phyloP scores from a whole-genome alignment of 73 alveolate genomes.

The Tetrahymena elliotti region DNA sequence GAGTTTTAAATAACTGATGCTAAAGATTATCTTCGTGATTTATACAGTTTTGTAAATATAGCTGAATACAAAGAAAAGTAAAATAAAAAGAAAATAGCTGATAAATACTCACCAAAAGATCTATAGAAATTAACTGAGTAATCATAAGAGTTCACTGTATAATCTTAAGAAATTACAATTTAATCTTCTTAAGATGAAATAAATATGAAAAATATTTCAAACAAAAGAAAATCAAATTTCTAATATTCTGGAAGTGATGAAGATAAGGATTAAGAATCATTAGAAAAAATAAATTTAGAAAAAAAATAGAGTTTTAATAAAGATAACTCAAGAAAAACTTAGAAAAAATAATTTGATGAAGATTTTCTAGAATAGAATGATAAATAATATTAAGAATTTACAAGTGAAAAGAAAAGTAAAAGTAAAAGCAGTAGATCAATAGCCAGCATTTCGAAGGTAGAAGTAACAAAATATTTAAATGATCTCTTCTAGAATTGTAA shows the following conservation, averaged over 20 bases:
- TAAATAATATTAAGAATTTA: neutral
- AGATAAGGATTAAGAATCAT: neutral
- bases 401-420: neutral
- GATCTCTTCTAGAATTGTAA: neutral
- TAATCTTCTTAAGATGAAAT: neutral
- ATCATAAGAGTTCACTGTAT: neutral
- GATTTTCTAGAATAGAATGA: neutral
- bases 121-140: neutral
- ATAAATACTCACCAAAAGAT: neutral
- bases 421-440: neutral
- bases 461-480: neutral
- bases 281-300: neutral
- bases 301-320: neutral
- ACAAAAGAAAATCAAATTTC: neutral
- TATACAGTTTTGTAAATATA: neutral
- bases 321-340: neutral
- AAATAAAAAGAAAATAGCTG: neutral
- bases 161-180: neutral
- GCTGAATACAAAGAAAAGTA: neutral
- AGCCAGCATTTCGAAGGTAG: neutral
- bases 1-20: neutral
- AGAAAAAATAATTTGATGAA: neutral
- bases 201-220: neutral
- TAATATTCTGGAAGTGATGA: neutral
- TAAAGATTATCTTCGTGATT: neutral